A percentile compares a stretch with the other conserved stretches of the same genome.
Conservation (phyloP, 371 early-diverging fungal species). For the Zopfochytrium polystomum region DNA sequence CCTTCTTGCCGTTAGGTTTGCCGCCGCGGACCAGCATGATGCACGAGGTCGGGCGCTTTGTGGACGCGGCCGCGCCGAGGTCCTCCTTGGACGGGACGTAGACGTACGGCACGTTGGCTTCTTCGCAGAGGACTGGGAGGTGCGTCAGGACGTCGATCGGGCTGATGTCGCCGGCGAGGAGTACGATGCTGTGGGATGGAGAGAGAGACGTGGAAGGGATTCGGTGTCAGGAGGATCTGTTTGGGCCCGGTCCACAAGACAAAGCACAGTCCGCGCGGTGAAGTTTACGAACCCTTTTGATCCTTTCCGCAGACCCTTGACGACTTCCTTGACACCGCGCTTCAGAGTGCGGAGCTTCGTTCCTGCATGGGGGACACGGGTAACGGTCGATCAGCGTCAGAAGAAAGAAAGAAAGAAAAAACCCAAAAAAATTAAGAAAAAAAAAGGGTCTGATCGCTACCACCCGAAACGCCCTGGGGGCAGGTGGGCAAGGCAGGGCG, state of each 20-base stretch:
- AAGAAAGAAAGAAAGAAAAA: no score
- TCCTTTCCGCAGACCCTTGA: constrained; percentile 92
- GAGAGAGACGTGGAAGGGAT: no score
- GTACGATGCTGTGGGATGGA: constrained; percentile 60
- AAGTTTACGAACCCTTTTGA: constrained; percentile 73
- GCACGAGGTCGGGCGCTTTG: constrained; percentile 92
- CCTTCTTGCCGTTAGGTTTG: constrained; percentile 17
- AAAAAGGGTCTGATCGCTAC: not conserved
- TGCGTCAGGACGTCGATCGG: constrained; percentile 98
- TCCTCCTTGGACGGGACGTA: constrained; percentile 94
- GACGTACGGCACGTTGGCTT: constrained; percentile 88
- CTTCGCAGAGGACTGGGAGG: constrained; percentile 97
- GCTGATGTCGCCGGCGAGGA: constrained; percentile 94
- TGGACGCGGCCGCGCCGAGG: constrained; percentile 84
- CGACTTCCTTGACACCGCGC: constrained; percentile 97
- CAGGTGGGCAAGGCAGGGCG: no score
- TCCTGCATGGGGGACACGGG: no score
- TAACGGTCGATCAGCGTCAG: no score
- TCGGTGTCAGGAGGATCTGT: not conserved
- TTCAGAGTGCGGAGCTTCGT: no score
- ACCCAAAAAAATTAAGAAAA: constrained; percentile 6
- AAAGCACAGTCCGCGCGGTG: not conserved
- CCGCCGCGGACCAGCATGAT: constrained; percentile 86
- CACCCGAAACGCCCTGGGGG: constrained; percentile 1
- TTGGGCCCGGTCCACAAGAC: not conserved